Evolutionary conservation across 768 basidiomycete genomes (phyloP).

Genomic region (Pleurotus sapidus): DNA sequence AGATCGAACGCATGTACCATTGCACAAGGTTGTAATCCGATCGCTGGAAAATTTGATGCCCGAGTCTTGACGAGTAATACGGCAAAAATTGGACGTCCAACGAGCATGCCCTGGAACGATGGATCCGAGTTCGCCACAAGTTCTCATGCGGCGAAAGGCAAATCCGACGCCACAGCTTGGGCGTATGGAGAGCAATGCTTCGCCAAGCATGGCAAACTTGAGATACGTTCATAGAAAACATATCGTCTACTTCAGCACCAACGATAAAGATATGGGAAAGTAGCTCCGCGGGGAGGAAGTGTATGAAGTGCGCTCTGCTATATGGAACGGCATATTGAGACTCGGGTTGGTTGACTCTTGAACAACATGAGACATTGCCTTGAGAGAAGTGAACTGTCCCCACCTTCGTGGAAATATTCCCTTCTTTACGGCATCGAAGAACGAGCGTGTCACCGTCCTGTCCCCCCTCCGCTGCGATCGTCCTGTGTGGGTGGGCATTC

Average conservation of each 20-base stretch:
- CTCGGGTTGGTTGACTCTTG: not conserved
- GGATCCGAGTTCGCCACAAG: slow-evolving; percentile 65
- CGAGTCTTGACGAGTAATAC: slow-evolving; percentile 21
- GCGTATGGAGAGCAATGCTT: slow-evolving; percentile 55
- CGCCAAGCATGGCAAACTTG: slow-evolving; percentile 72
- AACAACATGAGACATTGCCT: not conserved
- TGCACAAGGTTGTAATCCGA: slow-evolving; percentile 48
- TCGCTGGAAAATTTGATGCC: slow-evolving; percentile 21
- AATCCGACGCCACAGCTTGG: slow-evolving; percentile 63
- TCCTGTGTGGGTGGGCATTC: slow-evolving; percentile 29
- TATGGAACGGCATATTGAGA: not conserved
- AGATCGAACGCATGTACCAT: slow-evolving; percentile 58
- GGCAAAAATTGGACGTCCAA: slow-evolving; percentile 56
- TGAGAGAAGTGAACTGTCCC: slow-evolving; percentile 12
- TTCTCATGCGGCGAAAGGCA: slow-evolving; percentile 41
- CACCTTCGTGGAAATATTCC: slow-evolving; percentile 30
- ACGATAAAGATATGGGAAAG: slow-evolving; percentile 62
- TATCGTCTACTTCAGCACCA: slow-evolving; percentile 52
- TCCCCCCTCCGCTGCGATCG: slow-evolving; percentile 42
- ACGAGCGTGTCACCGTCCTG: slow-evolving; percentile 46
- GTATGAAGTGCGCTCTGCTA: slow-evolving; percentile 46
- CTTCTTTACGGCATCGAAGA: slow-evolving; percentile 44
- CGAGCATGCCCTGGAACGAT: slow-evolving; percentile 56
- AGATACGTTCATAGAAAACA: slow-evolving; percentile 61
- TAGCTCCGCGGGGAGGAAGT: slow-evolving; percentile 59